Base-by-base conservation (phyloP, 352 stramenopile genomes). In the Phytophthora pisi region DNA sequence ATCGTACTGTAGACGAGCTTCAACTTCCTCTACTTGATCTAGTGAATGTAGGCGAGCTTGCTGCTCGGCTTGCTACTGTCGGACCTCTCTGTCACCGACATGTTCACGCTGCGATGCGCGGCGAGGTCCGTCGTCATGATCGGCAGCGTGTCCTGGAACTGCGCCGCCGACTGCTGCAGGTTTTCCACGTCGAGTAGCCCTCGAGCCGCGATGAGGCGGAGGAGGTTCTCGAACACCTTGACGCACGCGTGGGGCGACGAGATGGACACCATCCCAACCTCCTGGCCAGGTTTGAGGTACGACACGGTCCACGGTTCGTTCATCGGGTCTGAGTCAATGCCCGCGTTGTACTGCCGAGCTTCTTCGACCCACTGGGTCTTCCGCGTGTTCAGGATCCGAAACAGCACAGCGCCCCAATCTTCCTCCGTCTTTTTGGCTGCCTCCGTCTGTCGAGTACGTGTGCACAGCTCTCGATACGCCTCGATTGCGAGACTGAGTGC, bases 131-230 rank as follows among this genome's bases (percentile, higher is more conserved):
- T 54, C 18, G 42, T 40, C 66, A 73, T 69, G 10, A 73, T 36
- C 23, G 66, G 66, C 11, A 70, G 55, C 2, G 61, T 70, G n/a
- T 58, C 43, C 46, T 70, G 67, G 45, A 70, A 67, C 15, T 74
- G 61, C 3, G 61, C 20, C 10, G 40, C 30, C 9, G 59, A 47
- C 52, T 55, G 59, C 23, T 57, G 52, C 20, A 73, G 53, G 31
- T 55, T 52, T 4, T 51, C 60, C 23, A 47, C 60, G 28, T 70
- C 56, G 8, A 74, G 49, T 16, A 66, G 47, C 8, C 77, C 81
- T 6, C 75, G 70, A 6, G 79, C 71, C 4, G 84, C 62, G 28
- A 89, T 81, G 23, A 91, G 70, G 10, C 72, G 79, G 31, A 91
- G 56, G 30, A 91, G 57, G 15, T 72, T 78, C 26, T 88, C 71